Percentiles rank a stretch among this genome's conserved stretches.
Evolutionary conservation across 2,329 filamentous ascomycete genomes (phyloP).

Genomic region (Fusarium pseudocircinatum): DNA sequence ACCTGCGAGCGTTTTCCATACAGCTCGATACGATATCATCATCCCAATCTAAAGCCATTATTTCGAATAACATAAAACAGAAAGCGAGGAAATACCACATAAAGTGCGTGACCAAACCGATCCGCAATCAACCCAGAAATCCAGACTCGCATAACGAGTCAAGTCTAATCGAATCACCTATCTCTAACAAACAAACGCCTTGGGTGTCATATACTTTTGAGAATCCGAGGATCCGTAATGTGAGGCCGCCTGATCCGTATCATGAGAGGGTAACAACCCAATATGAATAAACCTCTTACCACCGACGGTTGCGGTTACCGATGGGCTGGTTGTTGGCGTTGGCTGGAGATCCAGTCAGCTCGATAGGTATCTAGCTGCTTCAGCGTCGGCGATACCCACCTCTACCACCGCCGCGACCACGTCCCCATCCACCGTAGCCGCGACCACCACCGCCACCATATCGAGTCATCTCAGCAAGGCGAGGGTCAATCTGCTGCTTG

Average conservation of each 20-base stretch:
- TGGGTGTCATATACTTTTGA: slow-evolving; percentile 44
- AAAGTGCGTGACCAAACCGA: slow-evolving; percentile 34
- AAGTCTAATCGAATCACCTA: slow-evolving; percentile 44
- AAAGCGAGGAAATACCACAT: slow-evolving; percentile 28
- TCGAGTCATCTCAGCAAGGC: slow-evolving; percentile 93
- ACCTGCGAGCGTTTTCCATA: slow-evolving; percentile 30
- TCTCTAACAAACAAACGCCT: slow-evolving; percentile 46
- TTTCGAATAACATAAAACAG: slow-evolving; percentile 35
- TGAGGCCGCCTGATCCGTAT: slow-evolving; percentile 24
- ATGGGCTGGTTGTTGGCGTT: slow-evolving; percentile 63
- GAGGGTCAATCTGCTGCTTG: slow-evolving; percentile 97
- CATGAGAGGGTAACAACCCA: slow-evolving; percentile 17
- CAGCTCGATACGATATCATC: slow-evolving; percentile 29
- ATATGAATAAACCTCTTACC: slow-evolving; percentile 51
- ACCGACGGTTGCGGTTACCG: slow-evolving; percentile 61
- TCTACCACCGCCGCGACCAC: slow-evolving; percentile 67
- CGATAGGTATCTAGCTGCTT: slow-evolving; percentile 45
- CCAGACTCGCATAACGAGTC: slow-evolving; percentile 40
- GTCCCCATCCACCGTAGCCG: slow-evolving; percentile 76
- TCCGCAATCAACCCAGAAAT: slow-evolving; percentile 40
- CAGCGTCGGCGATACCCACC: slow-evolving; percentile 56
- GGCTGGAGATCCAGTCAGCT: slow-evolving; percentile 52
- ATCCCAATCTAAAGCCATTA: slow-evolving; percentile 46
- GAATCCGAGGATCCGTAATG: slow-evolving; percentile 26
- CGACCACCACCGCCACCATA: slow-evolving; percentile 83